Evolutionary conservation across 805 yeast species (phyloP).

Genomic region (Saccharomyces paradoxus): DNA sequence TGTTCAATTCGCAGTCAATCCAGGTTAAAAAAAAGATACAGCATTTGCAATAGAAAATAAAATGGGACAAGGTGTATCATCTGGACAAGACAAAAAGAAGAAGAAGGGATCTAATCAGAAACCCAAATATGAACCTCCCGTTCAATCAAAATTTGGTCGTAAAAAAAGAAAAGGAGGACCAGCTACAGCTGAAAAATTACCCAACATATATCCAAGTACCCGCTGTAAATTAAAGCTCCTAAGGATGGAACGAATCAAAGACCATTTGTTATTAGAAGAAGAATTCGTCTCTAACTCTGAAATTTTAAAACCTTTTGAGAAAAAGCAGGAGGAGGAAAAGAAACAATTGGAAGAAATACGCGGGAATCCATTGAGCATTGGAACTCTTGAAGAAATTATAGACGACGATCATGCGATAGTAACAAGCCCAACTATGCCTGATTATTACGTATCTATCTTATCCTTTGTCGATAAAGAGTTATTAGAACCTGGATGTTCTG

Average conservation of each 20-base stretch:
- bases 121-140: conserved; percentile 98
- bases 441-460: conserved; percentile 89
- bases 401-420: conserved; percentile 99
- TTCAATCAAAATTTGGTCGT: conserved; percentile 85
- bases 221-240: conserved; percentile 86
- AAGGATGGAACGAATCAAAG: conserved; percentile 93
- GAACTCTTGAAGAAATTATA: conserved; percentile 91
- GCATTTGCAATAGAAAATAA: background rate
- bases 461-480: conserved; percentile 95
- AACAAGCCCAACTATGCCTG: conserved; percentile 91
- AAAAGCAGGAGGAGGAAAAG: conserved; percentile 91
- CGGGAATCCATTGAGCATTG: conserved; percentile 94
- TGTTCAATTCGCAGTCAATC: background rate
- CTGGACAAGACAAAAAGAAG: conserved; percentile 33
- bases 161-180: conserved; percentile 89
- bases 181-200: conserved; percentile 72
- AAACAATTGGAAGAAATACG: conserved; percentile 91
- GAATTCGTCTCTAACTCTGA: conserved; percentile 94
- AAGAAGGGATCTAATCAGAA: conserved; percentile 70
- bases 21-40: background rate
- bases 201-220: conserved; percentile 82
- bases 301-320: conserved; percentile 90
- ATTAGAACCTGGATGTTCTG: conserved; percentile 95
- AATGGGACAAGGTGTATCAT: conserved; percentile 34
- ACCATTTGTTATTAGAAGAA: conserved; percentile 88